Evolutionary conservation across 2,329 filamentous ascomycete genomes (phyloP).

Genomic region (Arachnomyces sp.): DNA sequence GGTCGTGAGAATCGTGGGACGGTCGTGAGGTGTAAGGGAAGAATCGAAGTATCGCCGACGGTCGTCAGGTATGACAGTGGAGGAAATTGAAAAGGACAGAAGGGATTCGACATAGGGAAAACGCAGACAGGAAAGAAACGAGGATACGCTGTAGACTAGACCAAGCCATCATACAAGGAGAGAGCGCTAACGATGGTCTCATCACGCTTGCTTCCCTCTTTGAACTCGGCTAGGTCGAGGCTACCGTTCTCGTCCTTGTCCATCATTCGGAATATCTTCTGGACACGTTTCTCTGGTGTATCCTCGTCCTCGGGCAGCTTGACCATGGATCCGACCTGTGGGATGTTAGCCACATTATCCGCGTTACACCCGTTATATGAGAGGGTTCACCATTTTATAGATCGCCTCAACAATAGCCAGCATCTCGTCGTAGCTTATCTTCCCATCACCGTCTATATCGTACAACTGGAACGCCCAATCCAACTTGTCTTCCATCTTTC

Average conservation of each 20-base stretch:
- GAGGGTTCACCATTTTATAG: slow-evolving; percentile 82
- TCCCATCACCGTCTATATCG: slow-evolving; percentile 97
- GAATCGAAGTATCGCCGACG: too few relatives aligned
- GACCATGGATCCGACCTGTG: slow-evolving; percentile 93
- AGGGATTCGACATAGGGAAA: too few relatives aligned
- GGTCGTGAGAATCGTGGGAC: too few relatives aligned
- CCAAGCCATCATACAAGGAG: slow-evolving; percentile 90
- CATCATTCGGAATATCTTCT: slow-evolving; percentile 99
- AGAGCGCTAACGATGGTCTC: slow-evolving; percentile 97
- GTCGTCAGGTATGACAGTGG: too few relatives aligned
- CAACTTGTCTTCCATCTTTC: slow-evolving; percentile 98
- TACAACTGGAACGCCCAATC: slow-evolving; percentile 99
- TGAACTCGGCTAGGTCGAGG: slow-evolving; percentile 95
- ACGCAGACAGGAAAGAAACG: not conserved
- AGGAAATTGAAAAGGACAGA: too few relatives aligned
- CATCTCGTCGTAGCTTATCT: slow-evolving; percentile 99
- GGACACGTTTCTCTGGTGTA: slow-evolving; percentile 94
- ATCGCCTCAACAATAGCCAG: slow-evolving; percentile 97
- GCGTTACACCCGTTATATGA: not conserved
- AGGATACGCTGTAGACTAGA: slow-evolving; percentile 44
- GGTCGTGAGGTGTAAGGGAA: too few relatives aligned
- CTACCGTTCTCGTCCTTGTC: slow-evolving; percentile 99
- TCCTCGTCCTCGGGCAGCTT: slow-evolving; percentile 98
- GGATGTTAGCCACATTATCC: slow-evolving; percentile 7
- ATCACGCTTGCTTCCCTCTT: slow-evolving; percentile 96